phyloP scores from a whole-genome alignment of 208 protist genomes.

The Naegleria fowleri region DNA sequence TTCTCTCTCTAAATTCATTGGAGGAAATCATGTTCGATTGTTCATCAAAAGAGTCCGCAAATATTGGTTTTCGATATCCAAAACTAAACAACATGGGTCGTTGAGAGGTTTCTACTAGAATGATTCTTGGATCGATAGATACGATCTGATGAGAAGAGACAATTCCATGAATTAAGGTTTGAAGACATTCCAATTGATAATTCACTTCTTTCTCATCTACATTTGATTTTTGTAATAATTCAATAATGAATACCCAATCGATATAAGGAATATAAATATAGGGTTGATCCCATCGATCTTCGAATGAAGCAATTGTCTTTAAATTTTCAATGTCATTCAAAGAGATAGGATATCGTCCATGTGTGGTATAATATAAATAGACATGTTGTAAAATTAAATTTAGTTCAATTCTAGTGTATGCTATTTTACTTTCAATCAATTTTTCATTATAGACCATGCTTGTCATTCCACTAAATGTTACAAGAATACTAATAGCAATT shows the following conservation, averaged over 20 bases:
- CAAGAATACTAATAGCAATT: not conserved
- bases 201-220: not conserved
- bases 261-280: slow-evolving; percentile 11
- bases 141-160: not conserved
- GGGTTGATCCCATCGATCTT: not conserved
- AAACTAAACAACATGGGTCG: not conserved
- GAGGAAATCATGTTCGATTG: not conserved
- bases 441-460: not conserved
- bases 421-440: not conserved
- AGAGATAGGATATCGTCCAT: not conserved
- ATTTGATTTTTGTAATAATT: not conserved
- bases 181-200: not conserved
- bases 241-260: not conserved
- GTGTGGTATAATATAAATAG: not conserved
- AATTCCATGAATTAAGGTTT: not conserved
- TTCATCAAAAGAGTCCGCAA: not conserved
- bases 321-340: not conserved
- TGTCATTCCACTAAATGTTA: not conserved
- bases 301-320: not conserved
- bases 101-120: not conserved
- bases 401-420: not conserved
- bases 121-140: not conserved
- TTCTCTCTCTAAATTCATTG: not conserved
- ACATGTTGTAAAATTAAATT: not conserved
- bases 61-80: not conserved